Conservation (phyloP, 768 basidiomycete species). For the Amanita rimosa region DNA sequence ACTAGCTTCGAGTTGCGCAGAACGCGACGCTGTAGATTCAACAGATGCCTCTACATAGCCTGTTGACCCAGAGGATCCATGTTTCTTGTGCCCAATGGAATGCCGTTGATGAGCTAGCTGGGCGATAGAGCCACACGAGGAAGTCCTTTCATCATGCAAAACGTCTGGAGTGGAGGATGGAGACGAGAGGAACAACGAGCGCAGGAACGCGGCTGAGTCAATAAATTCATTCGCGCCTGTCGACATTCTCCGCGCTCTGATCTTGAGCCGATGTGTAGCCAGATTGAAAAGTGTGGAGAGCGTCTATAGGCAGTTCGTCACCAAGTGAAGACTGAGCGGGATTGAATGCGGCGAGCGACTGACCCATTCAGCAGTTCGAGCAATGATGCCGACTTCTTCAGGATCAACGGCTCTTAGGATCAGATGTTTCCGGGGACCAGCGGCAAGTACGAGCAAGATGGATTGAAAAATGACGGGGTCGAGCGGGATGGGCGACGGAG, state of each 20-base stretch:
- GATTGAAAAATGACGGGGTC: conserved; percentile 4
- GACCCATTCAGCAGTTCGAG: conserved; percentile 3
- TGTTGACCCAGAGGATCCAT: background rate
- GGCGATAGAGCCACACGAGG: background rate
- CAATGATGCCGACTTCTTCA: background rate
- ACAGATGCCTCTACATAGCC: background rate
- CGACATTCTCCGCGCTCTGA: background rate
- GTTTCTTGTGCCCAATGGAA: background rate
- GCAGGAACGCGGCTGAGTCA: background rate
- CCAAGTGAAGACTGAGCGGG: background rate
- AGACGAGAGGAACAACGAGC: conserved; percentile 1
- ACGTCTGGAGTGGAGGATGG: background rate
- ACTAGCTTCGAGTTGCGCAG: background rate
- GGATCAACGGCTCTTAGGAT: background rate
- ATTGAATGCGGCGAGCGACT: background rate
- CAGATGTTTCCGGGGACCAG: background rate
- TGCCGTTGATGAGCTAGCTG: background rate
- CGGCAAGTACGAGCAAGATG: conserved; percentile 1
- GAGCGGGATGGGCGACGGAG: background rate
- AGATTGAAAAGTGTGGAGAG: conserved; percentile 2
- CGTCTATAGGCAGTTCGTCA: background rate
- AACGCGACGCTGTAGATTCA: background rate
- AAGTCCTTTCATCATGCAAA: background rate
- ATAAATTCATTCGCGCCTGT: background rate
- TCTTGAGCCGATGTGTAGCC: conserved; percentile 1